These are phyloP conservation scores for Cryptosporidium canis DNA, from an alignment of 169 alveolate species.

Conservation along the genomic window DNA sequence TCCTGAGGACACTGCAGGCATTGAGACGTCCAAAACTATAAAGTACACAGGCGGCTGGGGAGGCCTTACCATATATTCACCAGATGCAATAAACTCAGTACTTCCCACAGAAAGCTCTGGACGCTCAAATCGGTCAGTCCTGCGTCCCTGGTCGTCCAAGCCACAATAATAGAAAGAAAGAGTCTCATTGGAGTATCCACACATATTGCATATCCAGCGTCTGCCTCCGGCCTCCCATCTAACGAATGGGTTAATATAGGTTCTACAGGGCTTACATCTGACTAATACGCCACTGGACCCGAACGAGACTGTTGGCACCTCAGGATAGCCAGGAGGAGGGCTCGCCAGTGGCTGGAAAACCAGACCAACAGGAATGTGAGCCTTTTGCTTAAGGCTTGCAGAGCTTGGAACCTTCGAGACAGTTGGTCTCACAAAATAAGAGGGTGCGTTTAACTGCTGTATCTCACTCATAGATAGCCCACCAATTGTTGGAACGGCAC, in stretches of 20 bases:
- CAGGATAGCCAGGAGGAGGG: slow-evolving; percentile 85
- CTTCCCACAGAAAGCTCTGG: slow-evolving; percentile 93
- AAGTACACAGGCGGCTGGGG: slow-evolving; percentile 96
- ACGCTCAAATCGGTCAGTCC: slow-evolving; percentile 87
- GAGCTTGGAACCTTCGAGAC: slow-evolving; percentile 74
- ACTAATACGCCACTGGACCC: slow-evolving; percentile 88
- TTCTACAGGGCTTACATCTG: slow-evolving; percentile 90
- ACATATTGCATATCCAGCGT: slow-evolving; percentile 96
- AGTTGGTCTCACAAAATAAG: slow-evolving; percentile 63
- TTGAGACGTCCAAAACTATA: slow-evolving; percentile 89
- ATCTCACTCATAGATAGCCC: slow-evolving; percentile 24
- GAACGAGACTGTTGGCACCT: slow-evolving; percentile 86
- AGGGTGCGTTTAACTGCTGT: slow-evolving; percentile 64
- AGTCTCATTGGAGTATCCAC: slow-evolving; percentile 93
- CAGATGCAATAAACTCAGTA: slow-evolving; percentile 94
- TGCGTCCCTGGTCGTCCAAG: slow-evolving; percentile 80
- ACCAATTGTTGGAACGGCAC: not conserved
- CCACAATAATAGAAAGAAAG: slow-evolving; percentile 80
- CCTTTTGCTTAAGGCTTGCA: slow-evolving; percentile 82
- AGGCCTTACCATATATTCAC: slow-evolving; percentile 95
- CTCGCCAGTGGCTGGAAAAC: slow-evolving; percentile 86
- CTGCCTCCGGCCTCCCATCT: slow-evolving; percentile 93
- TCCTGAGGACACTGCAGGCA: slow-evolving; percentile 91
- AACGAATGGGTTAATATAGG: slow-evolving; percentile 96
- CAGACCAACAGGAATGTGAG: slow-evolving; percentile 83